phyloP scores from a whole-genome alignment of 2,329 filamentous ascomycete species.

The Alternaria sp. region DNA sequence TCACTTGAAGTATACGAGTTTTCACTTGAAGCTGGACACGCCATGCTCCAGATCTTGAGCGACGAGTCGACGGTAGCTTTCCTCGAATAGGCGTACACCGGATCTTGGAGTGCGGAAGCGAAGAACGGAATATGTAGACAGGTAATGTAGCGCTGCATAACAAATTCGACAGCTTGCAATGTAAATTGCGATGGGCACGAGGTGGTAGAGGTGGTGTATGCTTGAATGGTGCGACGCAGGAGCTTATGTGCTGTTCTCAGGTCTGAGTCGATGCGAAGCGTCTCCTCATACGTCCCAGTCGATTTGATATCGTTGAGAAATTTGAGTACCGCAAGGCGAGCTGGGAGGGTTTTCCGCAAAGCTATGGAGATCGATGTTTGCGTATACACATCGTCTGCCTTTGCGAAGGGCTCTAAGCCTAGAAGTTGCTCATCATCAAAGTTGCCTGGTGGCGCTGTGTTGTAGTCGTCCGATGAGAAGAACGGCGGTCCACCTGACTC shows the following conservation, averaged over 20 bases:
- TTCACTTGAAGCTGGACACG: conserved; percentile 4
- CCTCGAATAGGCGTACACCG: conserved; percentile 37
- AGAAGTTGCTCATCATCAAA: conserved; percentile 53
- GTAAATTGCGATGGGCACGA: conserved; percentile 20
- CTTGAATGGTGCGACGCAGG: conserved; percentile 28
- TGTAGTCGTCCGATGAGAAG: conserved; percentile 47
- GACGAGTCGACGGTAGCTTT: conserved; percentile 38
- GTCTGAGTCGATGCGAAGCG: conserved; percentile 34
- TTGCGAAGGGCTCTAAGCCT: conserved; percentile 34
- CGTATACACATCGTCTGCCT: conserved; percentile 41
- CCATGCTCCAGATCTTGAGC: conserved; percentile 37
- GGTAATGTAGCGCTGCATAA: conserved; percentile 39
- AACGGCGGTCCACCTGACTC: conserved; percentile 48
- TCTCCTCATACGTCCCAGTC: conserved; percentile 36
- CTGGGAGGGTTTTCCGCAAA: conserved; percentile 48
- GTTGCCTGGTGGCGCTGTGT: conserved; percentile 50
- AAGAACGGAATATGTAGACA: conserved; percentile 40
- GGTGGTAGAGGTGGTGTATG: neutral
- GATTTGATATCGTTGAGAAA: conserved; percentile 40
- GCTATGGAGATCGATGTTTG: conserved; percentile 48
- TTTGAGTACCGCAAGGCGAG: conserved; percentile 48
- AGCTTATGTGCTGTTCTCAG: conserved; percentile 31
- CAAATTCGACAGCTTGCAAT: conserved; percentile 32
- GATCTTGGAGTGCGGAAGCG: conserved; percentile 26
- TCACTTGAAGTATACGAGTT: neutral